phyloP scores from a whole-genome alignment of 257 asterid genomes.

The Salvia splendens region DNA sequence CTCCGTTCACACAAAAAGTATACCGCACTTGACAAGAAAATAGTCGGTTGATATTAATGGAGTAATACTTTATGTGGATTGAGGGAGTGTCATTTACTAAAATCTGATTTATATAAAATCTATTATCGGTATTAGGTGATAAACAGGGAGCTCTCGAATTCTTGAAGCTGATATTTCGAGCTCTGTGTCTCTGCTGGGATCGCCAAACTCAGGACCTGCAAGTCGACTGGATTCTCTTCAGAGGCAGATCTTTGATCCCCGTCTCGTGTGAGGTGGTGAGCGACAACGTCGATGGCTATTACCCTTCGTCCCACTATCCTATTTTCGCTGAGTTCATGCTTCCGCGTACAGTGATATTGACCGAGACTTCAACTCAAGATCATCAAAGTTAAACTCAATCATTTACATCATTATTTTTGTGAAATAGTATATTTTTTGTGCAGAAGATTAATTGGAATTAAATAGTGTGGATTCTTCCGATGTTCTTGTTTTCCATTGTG shows the following conservation, averaged over 20 bases:
- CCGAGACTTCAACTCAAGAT: slow-evolving; percentile 60
- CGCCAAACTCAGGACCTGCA: slow-evolving; percentile 98
- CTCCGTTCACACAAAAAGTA: no score
- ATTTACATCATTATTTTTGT: slow-evolving; percentile 10
- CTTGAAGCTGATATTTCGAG: slow-evolving; percentile 81
- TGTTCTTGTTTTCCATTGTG: not conserved
- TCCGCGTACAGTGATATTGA: slow-evolving; percentile 74
- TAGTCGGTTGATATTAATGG: no score
- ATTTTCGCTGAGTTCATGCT: slow-evolving; percentile 85
- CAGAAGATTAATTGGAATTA: not conserved
- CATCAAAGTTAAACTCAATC: slow-evolving; percentile 11
- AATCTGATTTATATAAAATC: not conserved
- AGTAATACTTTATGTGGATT: no score
- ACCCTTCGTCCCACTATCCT: slow-evolving; percentile 92
- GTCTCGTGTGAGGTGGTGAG: slow-evolving; percentile 86
- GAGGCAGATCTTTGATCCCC: slow-evolving; percentile 84
- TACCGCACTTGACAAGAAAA: no score
- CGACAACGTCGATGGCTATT: slow-evolving; percentile 87
- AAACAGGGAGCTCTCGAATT: slow-evolving; percentile 88
- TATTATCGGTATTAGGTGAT: slow-evolving; percentile 52
- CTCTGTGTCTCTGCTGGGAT: slow-evolving; percentile 99
- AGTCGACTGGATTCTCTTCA: slow-evolving; percentile 90
- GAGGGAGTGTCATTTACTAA: not conserved
- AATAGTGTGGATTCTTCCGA: not conserved
- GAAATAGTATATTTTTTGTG: not conserved